Evolutionary conservation across 2,329 filamentous ascomycete genomes (phyloP).

Genomic region (Capronia coronata): DNA sequence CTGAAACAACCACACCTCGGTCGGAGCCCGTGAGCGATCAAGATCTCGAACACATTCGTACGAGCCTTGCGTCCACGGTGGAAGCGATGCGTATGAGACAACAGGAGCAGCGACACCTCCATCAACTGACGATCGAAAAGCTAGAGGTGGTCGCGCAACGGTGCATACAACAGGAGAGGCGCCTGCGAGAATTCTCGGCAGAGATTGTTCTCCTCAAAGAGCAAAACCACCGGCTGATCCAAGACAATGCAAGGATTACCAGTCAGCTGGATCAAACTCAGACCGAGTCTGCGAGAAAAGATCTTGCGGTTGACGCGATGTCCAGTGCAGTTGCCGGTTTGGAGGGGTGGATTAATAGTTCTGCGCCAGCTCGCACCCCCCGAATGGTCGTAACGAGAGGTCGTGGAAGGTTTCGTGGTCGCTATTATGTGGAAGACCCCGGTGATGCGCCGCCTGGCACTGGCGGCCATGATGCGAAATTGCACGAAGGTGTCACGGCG

Average conservation of each 20-base stretch:
- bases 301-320: slow-evolving; percentile 28
- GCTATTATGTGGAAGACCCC: slow-evolving; percentile 26
- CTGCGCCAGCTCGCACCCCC: slow-evolving; percentile 12
- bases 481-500: slow-evolving; percentile 36
- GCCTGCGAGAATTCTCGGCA: slow-evolving; percentile 18
- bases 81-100: slow-evolving; percentile 27
- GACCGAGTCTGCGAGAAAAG: slow-evolving; percentile 19
- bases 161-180: slow-evolving; percentile 24
- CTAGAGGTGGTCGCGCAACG: slow-evolving; percentile 25
- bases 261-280: slow-evolving; percentile 12
- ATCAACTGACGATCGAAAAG: slow-evolving; percentile 25
- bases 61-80: slow-evolving; percentile 20
- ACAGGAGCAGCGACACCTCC: slow-evolving; percentile 26
- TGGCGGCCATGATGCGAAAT: slow-evolving; percentile 16
- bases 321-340: slow-evolving; percentile 28
- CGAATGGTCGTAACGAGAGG: slow-evolving; percentile 23
- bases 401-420: slow-evolving; percentile 28
- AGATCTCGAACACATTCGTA: slow-evolving; percentile 17
- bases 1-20: slow-evolving; percentile 3
- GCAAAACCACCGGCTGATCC: slow-evolving; percentile 16
- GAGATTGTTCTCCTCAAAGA: slow-evolving; percentile 18
- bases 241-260: slow-evolving; percentile 20
- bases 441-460: background rate
- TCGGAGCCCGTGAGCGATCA: background rate
- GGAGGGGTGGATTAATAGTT: slow-evolving; percentile 29